Conservation (phyloP, 805 yeast species). For the Starmerella scarabaei region DNA sequence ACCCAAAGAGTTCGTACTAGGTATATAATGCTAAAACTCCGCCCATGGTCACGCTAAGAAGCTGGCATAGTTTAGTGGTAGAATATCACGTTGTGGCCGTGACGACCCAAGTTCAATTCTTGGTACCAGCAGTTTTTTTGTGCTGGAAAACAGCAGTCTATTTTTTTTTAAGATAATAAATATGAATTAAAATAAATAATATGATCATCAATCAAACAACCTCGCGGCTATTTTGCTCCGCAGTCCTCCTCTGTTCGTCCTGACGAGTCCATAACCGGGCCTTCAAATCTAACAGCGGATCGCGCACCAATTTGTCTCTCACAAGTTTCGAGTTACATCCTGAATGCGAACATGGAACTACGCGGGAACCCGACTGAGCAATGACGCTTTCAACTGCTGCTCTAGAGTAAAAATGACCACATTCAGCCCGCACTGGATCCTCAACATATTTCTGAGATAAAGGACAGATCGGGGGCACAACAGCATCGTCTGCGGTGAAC, state of each 20-base stretch:
- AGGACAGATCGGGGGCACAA: slow-evolving; percentile 10
- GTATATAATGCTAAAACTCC: neutral
- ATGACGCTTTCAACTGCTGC: neutral
- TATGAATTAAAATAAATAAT: too few species aligned
- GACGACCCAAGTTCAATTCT: slow-evolving; percentile 23
- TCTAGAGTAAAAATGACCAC: slow-evolving; percentile 16
- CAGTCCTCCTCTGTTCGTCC: neutral
- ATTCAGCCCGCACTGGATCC: slow-evolving; percentile 15
- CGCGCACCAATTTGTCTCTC: slow-evolving; percentile 3
- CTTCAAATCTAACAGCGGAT: slow-evolving; percentile 10
- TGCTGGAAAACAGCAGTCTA: neutral
- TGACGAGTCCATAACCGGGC: slow-evolving; percentile 1
- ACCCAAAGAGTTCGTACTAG: too few species aligned
- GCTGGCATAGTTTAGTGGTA: slow-evolving; percentile 22
- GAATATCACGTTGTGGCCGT: slow-evolving; percentile 23
- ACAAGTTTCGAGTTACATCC: slow-evolving; percentile 5
- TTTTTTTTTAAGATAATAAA: neutral
- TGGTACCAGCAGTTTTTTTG: slow-evolving; percentile 20
- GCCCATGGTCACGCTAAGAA: neutral
- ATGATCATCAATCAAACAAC: neutral
- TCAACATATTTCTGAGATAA: slow-evolving; percentile 7
- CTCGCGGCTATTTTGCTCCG: slow-evolving; percentile 1
- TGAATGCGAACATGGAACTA: slow-evolving; percentile 12
- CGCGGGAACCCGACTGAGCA: too few species aligned
- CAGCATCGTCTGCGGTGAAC: slow-evolving; percentile 3